phyloP scores from a whole-genome alignment of 257 asterid genomes.

The Primulina tabacum region DNA sequence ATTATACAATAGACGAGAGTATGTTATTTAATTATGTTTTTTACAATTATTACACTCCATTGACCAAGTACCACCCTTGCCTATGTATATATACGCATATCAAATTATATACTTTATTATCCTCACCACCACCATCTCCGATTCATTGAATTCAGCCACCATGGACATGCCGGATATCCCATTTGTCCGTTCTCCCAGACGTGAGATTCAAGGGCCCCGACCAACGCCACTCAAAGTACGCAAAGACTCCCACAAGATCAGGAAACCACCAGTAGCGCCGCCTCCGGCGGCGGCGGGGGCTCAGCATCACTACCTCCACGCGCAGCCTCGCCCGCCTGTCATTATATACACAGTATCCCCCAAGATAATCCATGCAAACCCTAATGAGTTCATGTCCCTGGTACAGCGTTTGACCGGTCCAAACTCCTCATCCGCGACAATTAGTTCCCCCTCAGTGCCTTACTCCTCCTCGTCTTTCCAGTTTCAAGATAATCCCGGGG shows the following conservation, averaged over 20 bases:
- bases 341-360: conserved; percentile 95
- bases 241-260: conserved; percentile 81
- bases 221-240: conserved; percentile 75
- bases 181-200: conserved; percentile 52
- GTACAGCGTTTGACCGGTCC: conserved; percentile 91
- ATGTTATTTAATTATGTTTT: neutral
- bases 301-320: conserved; percentile 24
- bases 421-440: conserved; percentile 14
- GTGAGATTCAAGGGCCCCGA: conserved; percentile 86
- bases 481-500: conserved; percentile 38
- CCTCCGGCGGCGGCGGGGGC: conserved; percentile 7
- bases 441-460: conserved; percentile 6
- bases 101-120: conserved; percentile 24
- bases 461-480: conserved; percentile 21
- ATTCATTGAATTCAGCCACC: neutral
- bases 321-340: conserved; percentile 76
- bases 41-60: conserved; percentile 35
- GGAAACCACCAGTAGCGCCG: conserved; percentile 69
- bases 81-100: conserved; percentile 6
- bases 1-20: conserved; percentile 17
- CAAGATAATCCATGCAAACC: conserved; percentile 86
- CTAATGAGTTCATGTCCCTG: conserved; percentile 93
- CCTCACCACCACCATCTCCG: neutral
- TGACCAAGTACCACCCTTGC: conserved; percentile 38
- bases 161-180: conserved; percentile 53